A percentile compares a stretch with the other conserved stretches of the same genome.
These are phyloP conservation scores for Suillus spraguei DNA, from an alignment of 768 basidiomycete species.

Conservation along the genomic window DNA sequence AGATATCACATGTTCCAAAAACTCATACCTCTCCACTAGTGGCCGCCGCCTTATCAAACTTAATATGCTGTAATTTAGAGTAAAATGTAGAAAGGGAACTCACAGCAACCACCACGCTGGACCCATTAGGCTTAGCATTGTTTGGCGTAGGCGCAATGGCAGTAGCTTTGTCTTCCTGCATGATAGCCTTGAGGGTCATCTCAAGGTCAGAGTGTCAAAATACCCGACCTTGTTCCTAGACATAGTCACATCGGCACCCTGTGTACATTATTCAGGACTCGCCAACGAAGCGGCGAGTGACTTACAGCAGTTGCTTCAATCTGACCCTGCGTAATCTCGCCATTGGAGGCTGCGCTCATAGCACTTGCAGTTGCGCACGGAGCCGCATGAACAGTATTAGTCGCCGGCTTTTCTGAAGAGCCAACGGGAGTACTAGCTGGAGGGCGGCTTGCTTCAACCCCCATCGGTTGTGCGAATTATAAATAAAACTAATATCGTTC, in stretches of 20 bases:
- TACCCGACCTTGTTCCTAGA: neutral
- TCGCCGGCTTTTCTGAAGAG: neutral
- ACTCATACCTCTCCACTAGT: neutral
- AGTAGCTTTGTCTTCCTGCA: neutral
- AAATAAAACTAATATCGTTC: neutral
- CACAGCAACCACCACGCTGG: neutral
- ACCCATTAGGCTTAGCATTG: neutral
- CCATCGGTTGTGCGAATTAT: constrained; percentile 8
- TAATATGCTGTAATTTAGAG: neutral
- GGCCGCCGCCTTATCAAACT: neutral
- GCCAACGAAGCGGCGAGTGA: neutral
- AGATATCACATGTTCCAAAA: neutral
- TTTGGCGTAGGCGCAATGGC: neutral
- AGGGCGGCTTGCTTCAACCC: constrained; percentile 11
- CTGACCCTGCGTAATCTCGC: no score
- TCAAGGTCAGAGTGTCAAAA: neutral
- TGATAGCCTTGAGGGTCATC: neutral
- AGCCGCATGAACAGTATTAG: neutral
- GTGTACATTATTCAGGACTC: neutral
- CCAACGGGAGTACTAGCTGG: neutral
- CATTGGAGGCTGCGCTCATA: neutral
- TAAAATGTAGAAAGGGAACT: neutral
- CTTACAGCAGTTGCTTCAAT: neutral
- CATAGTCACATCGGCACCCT: neutral
- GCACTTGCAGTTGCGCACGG: neutral